Percentiles rank a stretch among this genome's conserved stretches.
Conservation (phyloP, 2,329 filamentous ascomycete species). For the Curvularia eragrostidis region DNA sequence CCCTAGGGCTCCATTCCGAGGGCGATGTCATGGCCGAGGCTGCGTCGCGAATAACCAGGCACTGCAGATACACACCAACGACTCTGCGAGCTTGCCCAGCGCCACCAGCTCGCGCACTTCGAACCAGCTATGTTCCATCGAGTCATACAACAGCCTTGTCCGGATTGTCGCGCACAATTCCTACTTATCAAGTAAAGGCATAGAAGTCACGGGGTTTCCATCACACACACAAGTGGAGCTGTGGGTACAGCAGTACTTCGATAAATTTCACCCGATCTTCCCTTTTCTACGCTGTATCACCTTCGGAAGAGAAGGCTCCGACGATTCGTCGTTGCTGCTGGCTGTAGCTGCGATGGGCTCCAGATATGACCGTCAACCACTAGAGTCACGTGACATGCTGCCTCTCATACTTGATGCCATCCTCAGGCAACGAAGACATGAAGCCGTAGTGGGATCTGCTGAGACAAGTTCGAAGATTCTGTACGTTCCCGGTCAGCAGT, state of each 20-base stretch:
- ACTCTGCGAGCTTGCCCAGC: too few relatives aligned
- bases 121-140: too few relatives aligned
- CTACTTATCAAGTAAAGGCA: too few relatives aligned
- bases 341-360: slow-evolving; percentile 39
- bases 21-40: neutral
- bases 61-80: too few relatives aligned
- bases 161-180: too few relatives aligned
- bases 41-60: neutral
- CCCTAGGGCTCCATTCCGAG: neutral
- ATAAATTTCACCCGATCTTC: slow-evolving; percentile 36
- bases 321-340: slow-evolving; percentile 30
- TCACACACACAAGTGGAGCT: slow-evolving; percentile 25
- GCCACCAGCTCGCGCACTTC: too few relatives aligned
- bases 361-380: slow-evolving; percentile 23
- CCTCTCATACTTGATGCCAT: too few relatives aligned
- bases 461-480: too few relatives aligned
- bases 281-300: slow-evolving; percentile 38
- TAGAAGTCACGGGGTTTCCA: slow-evolving; percentile 24
- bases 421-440: too few relatives aligned
- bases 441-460: too few relatives aligned
- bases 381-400: neutral
- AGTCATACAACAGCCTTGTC: too few relatives aligned
- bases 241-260: slow-evolving; percentile 36
- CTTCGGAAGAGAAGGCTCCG: slow-evolving; percentile 15
- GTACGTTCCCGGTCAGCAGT: neutral